Conservation (phyloP, 1,284 basidiomycete genomes). For the Cryptococcus sp. region DNA sequence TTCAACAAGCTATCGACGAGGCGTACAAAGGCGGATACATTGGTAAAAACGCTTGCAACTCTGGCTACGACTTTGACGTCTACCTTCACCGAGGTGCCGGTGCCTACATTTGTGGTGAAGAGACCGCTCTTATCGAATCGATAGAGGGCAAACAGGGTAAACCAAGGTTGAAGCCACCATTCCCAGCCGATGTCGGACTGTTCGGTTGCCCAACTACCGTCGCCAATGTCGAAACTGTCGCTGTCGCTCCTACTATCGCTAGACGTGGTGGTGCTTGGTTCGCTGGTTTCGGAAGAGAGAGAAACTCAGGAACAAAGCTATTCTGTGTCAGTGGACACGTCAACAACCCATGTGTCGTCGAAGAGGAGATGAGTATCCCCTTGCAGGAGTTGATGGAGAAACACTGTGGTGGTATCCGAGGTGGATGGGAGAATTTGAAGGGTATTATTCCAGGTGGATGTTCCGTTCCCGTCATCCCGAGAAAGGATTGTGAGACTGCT, state of each 20-base stretch:
- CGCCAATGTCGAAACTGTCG: slow-evolving; percentile 96
- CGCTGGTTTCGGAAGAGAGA: slow-evolving; percentile 81
- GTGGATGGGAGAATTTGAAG: slow-evolving; percentile 89
- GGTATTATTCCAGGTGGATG: slow-evolving; percentile 94
- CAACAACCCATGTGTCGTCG: slow-evolving; percentile 95
- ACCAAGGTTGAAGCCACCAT: slow-evolving; percentile 96
- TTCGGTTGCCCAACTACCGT: slow-evolving; percentile 97
- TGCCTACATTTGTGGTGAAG: slow-evolving; percentile 98
- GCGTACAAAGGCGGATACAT: slow-evolving; percentile 89
- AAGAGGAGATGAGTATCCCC: slow-evolving; percentile 99
- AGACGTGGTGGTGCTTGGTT: slow-evolving; percentile 91
- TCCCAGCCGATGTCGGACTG: slow-evolving; percentile 95
- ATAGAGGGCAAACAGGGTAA: slow-evolving; percentile 97
- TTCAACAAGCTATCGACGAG: slow-evolving; percentile 92
- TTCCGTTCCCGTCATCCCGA: slow-evolving; percentile 91
- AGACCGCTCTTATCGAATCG: slow-evolving; percentile 95
- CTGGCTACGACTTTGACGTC: slow-evolving; percentile 91
- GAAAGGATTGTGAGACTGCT: slow-evolving; percentile 72
- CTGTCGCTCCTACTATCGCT: slow-evolving; percentile 94
- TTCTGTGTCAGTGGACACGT: slow-evolving; percentile 96
- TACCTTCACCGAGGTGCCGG: slow-evolving; percentile 96
- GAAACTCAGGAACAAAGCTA: slow-evolving; percentile 93
- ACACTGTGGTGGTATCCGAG: slow-evolving; percentile 90
- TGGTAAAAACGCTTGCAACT: slow-evolving; percentile 87
- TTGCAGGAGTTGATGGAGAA: slow-evolving; percentile 90